Percentiles rank a stretch among this genome's conserved stretches.
These are phyloP conservation scores for Pseudocercospora musae DNA, from an alignment of 2,329 filamentous ascomycete genomes.

Conservation along the genomic window DNA sequence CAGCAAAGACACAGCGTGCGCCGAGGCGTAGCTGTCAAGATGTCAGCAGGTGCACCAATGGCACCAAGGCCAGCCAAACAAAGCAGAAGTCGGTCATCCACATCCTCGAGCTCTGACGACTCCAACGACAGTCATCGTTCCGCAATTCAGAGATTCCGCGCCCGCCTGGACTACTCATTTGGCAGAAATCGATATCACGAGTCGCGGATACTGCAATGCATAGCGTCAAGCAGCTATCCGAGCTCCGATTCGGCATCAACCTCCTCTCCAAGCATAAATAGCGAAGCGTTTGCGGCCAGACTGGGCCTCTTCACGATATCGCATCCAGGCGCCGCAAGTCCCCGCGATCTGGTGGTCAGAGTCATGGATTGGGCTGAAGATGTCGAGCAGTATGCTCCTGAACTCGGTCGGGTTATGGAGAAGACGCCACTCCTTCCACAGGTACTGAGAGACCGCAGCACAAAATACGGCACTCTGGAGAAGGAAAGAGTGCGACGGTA, in stretches of 20 bases:
- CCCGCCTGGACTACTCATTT: neutral
- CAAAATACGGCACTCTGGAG: neutral
- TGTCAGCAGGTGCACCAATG: neutral
- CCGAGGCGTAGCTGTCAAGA: neutral
- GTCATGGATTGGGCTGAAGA: neutral
- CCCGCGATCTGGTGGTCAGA: neutral
- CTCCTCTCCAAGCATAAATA: neutral
- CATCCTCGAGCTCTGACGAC: neutral
- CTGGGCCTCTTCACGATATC: neutral
- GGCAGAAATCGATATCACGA: neutral
- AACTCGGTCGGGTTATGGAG: neutral
- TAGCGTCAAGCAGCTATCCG: neutral
- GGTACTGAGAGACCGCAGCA: neutral
- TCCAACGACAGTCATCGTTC: neutral
- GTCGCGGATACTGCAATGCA: neutral
- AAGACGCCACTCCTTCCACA: neutral
- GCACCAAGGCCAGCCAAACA: neutral
- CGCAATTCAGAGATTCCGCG: neutral
- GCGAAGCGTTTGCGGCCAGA: neutral
- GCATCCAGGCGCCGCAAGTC: neutral
- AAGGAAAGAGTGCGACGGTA: neutral
- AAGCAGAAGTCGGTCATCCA: neutral
- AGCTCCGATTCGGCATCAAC: neutral
- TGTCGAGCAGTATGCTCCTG: neutral
- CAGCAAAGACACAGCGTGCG: no score